A percentile compares a stretch with the other conserved stretches of the same genome.
Conservation (phyloP, 495 filamentous ascomycete genomes). For the Trichocladium antarcticum region DNA sequence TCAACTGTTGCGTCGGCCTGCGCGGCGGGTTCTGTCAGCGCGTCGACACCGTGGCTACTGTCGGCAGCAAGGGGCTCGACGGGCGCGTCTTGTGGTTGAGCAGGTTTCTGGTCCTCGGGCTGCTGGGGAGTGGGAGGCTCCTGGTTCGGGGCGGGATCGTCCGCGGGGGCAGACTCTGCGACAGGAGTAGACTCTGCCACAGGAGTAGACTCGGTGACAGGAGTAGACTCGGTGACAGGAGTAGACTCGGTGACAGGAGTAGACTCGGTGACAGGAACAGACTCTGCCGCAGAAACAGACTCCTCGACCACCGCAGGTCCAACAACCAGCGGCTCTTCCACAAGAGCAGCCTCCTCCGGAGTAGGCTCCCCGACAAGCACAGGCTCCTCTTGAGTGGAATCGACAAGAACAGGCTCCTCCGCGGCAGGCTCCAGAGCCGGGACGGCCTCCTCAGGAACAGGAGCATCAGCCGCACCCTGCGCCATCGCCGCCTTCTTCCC, state of each 20-base stretch:
- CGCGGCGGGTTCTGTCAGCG: neutral
- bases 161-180: neutral
- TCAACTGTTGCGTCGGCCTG: neutral
- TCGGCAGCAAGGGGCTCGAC: neutral
- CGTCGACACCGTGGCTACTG: neutral
- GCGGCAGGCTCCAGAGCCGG: too few species aligned
- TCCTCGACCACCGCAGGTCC: too few species aligned
- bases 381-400: too few species aligned
- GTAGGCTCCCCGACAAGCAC: too few species aligned
- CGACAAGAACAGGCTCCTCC: too few species aligned
- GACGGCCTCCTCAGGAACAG: neutral
- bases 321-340: too few species aligned
- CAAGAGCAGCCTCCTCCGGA: too few species aligned
- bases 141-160: neutral
- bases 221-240: neutral
- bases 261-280: neutral
- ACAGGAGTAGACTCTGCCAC: neutral
- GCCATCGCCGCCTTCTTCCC: conserved; percentile 13
- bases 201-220: neutral
- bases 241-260: neutral
- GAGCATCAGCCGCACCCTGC: neutral
- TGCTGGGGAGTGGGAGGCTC: neutral
- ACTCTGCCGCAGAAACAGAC: neutral
- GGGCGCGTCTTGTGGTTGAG: neutral
- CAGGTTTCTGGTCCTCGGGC: neutral